Percentiles rank a stretch among this genome's conserved stretches.
These are phyloP conservation scores for Yarrowia porcina DNA, from an alignment of 805 yeast genomes.

Conservation along the genomic window DNA sequence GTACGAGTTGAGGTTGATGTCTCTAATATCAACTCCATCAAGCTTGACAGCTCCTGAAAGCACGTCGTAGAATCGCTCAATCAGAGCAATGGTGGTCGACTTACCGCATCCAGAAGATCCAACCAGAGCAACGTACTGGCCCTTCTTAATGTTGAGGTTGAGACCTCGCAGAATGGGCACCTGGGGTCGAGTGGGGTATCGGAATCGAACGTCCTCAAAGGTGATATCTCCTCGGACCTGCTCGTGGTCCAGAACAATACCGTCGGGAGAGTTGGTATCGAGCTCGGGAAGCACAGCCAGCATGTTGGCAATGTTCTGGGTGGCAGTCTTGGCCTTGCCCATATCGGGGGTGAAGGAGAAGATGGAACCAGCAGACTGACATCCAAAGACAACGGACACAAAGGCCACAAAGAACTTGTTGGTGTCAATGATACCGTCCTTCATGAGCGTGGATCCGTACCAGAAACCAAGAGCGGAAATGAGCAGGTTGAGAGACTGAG, in stretches of 20 bases:
- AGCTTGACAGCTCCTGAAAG: constrained; percentile 48
- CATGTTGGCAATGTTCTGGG: constrained; percentile 38
- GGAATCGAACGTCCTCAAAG: constrained; percentile 57
- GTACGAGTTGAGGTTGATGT: constrained; percentile 49
- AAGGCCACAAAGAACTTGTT: constrained; percentile 43
- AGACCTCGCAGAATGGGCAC: constrained; percentile 52
- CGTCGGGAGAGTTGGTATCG: constrained; percentile 37
- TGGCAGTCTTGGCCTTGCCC: constrained; percentile 43
- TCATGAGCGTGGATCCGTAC: constrained; percentile 43
- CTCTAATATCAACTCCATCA: constrained; percentile 51
- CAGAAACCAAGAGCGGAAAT: constrained; percentile 44
- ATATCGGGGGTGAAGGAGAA: constrained; percentile 45
- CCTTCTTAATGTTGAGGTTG: constrained; percentile 47
- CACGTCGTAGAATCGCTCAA: constrained; percentile 53
- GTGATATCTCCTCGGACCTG: constrained; percentile 49
- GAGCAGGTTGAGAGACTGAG: constrained; percentile 43
- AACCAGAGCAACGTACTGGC: constrained; percentile 61
- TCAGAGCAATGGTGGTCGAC: constrained; percentile 51
- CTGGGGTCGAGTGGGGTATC: constrained; percentile 60
- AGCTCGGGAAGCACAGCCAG: constrained; percentile 37
- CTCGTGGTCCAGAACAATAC: constrained; percentile 35
- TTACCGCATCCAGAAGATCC: constrained; percentile 65
- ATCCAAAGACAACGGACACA: constrained; percentile 42
- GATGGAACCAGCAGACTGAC: constrained; percentile 43
- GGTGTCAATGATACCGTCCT: constrained; percentile 35